A percentile compares a stretch with the other conserved stretches of the same genome.
phyloP scores from a whole-genome alignment of 2,329 filamentous ascomycete genomes.

The Byssoonygena ceratinophila region DNA sequence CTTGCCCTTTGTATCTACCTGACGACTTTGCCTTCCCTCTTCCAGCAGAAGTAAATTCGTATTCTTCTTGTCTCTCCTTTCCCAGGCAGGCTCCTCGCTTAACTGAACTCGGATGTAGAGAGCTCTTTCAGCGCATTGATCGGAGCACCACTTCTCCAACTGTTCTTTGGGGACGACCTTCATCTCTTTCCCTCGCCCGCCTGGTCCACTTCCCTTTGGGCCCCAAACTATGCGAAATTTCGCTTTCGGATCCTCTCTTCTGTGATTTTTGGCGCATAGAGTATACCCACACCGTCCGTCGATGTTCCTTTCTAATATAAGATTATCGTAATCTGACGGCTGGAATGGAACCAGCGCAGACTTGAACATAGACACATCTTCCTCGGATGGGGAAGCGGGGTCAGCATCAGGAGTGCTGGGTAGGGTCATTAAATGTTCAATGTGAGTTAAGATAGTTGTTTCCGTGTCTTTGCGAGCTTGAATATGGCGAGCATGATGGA shows the following conservation, averaged over 20 bases:
- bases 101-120: conserved; percentile 85
- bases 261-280: conserved; percentile 59
- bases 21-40: conserved; percentile 40
- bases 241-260: conserved; percentile 46
- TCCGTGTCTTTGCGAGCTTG: conserved; percentile 74
- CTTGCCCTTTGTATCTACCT: conserved; percentile 15
- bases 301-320: conserved; percentile 81
- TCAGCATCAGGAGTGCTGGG: conserved; percentile 45
- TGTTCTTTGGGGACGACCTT: conserved; percentile 60
- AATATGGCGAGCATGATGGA: conserved; percentile 72
- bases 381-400: conserved; percentile 43
- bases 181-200: conserved; percentile 43
- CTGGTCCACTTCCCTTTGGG: conserved; percentile 38
- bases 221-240: conserved; percentile 58
- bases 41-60: conserved; percentile 54
- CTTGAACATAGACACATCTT: conserved; percentile 58
- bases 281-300: conserved; percentile 72
- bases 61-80: conserved; percentile 52
- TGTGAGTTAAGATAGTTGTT: conserved; percentile 57
- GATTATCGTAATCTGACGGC: conserved; percentile 76
- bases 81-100: conserved; percentile 73
- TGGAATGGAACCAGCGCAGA: conserved; percentile 62
- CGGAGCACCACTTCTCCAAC: conserved; percentile 78
- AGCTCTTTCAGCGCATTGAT: conserved; percentile 65
- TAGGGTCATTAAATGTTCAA: conserved; percentile 59